Conservation (phyloP, 441 rosid species). For the Eruca vesicaria region DNA sequence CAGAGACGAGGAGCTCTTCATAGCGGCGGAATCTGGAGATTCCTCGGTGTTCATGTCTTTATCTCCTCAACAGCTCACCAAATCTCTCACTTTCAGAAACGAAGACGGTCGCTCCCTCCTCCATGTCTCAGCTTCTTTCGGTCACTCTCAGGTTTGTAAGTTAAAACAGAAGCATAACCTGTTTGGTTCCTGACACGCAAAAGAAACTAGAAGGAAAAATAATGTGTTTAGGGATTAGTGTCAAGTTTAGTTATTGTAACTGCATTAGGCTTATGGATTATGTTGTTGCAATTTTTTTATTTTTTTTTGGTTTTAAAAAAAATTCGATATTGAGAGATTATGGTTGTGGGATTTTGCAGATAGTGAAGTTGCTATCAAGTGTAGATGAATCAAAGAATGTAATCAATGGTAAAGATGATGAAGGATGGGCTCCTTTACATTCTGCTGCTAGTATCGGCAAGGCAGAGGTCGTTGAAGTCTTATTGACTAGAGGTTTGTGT, state of each 20-base stretch:
- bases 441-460: slow-evolving; percentile 84
- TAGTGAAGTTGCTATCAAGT: slow-evolving; percentile 50
- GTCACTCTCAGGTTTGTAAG: slow-evolving; percentile 47
- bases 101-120: slow-evolving; percentile 91
- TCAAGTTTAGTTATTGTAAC: not conserved
- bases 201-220: too few species aligned
- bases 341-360: slow-evolving; percentile 38
- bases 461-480: slow-evolving; percentile 39
- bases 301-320: not conserved
- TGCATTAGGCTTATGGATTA: not conserved
- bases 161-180: not conserved
- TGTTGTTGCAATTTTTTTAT: not conserved
- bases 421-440: slow-evolving; percentile 93
- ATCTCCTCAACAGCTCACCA: slow-evolving; percentile 45
- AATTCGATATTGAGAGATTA: not conserved
- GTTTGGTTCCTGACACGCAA: not conserved
- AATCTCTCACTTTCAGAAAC: slow-evolving; percentile 55
- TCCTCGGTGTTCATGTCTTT: slow-evolving; percentile 52
- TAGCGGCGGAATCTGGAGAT: slow-evolving; percentile 81
- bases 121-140: slow-evolving; percentile 72
- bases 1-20: slow-evolving; percentile 60
- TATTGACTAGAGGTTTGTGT: slow-evolving; percentile 26
- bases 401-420: slow-evolving; percentile 70
- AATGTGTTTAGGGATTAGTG: not conserved
- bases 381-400: slow-evolving; percentile 46